Base-by-base conservation (phyloP, 2,329 filamentous ascomycete genomes). In the Botrytis byssoidea region DNA sequence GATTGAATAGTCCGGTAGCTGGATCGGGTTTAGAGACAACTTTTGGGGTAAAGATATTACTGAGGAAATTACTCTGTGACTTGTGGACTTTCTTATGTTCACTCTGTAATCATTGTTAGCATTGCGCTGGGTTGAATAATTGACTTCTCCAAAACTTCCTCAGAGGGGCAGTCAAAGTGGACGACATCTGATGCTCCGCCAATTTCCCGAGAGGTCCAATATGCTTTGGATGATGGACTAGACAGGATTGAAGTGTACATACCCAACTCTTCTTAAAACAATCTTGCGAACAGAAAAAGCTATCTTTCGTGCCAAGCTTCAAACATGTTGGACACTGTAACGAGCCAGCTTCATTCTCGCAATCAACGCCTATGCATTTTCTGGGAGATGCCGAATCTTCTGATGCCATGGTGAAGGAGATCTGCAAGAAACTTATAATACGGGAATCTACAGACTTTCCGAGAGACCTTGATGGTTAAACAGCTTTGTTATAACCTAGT, bases 251-350 rank as follows among this genome's bases (percentile, higher is more conserved):
- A 35, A 61, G 29, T 20, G 35, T 40, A 76, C 89, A 79, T 90
- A 98, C 96, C 96, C 96, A 99, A 86, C 94, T 99, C 83, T 91
- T 92, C 88, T 98, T 98, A 85, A 99, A 99, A 86, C 96, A 99
- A 79, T 98, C 96, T 83, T 99, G 96, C 42, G 94, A 94, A 86
- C 96, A 99, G 85, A 98, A 99, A 84, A 91, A 98, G 85, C 94
- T 97, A 81, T 96, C 93, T 81, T 95, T 90, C 79, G 91, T 91
- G 71, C 92, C 93, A 63, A 95, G 86, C 84, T 97, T 98, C 80
- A 98, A 87, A 82, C 96, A 99, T 68, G 93, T 98, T 72, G 96
- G 96, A 83, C 96, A 99, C 83, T 98, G 95, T 65, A 99, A 85
- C 71, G 91, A 87, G 75, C 93, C 91, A 73, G 95, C 95, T 76